These are phyloP conservation scores for Metschnikowia peoriensis DNA, from an alignment of 805 yeast genomes.

Conservation along the genomic window DNA sequence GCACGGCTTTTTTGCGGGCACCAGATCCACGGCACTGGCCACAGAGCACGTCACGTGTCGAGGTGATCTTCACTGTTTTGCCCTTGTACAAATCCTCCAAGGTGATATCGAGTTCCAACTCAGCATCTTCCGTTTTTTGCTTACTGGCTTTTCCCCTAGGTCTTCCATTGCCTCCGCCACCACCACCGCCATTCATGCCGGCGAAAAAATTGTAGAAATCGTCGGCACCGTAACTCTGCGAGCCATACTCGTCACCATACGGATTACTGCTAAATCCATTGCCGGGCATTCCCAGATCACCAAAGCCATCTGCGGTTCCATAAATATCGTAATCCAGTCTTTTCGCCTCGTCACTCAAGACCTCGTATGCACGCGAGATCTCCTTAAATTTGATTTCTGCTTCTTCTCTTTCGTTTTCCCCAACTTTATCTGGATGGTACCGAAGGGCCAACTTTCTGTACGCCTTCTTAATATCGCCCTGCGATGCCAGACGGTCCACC, in stretches of 20 bases:
- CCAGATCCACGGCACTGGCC: constrained; percentile 74
- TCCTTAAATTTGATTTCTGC: constrained; percentile 83
- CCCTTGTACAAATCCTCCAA: constrained; percentile 80
- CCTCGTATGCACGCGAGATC: constrained; percentile 81
- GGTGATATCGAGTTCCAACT: constrained; percentile 60
- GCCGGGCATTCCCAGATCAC: constrained; percentile 14
- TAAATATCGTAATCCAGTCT: constrained; percentile 59
- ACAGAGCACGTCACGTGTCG: constrained; percentile 74
- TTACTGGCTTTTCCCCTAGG: constrained; percentile 14
- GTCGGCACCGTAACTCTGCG: constrained; percentile 50
- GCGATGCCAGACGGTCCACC: constrained; percentile 61
- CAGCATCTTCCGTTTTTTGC: constrained; percentile 62
- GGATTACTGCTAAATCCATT: constrained; percentile 32
- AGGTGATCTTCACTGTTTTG: constrained; percentile 68
- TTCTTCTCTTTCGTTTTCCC: constrained; percentile 60
- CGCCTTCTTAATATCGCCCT: constrained; percentile 75
- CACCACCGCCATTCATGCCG: constrained; percentile 35
- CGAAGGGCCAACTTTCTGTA: constrained; percentile 79
- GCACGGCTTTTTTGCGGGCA: constrained; percentile 56
- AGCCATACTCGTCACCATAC: constrained; percentile 37
- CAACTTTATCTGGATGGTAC: constrained; percentile 87
- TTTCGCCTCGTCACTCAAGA: constrained; percentile 66
- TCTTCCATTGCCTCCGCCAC: neutral
- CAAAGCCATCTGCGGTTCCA: constrained; percentile 40
- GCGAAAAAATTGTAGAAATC: constrained; percentile 74